A percentile compares a stretch with the other conserved stretches of the same genome.
phyloP scores from a whole-genome alignment of 345 rosid species.

The Theobroma cacao region DNA sequence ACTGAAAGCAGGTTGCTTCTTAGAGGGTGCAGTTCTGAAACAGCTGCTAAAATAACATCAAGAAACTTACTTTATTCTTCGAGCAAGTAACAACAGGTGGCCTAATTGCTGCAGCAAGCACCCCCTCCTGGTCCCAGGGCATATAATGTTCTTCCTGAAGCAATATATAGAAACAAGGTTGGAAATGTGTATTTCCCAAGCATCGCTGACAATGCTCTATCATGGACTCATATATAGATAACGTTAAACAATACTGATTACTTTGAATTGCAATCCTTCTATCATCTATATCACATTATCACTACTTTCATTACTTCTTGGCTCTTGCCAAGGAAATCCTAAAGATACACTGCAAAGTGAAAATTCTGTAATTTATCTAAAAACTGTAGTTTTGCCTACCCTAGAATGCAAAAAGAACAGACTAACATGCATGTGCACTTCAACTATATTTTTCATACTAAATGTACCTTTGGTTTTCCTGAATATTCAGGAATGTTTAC shows the following conservation, averaged over 20 bases:
- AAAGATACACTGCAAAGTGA: background rate
- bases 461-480: conserved; percentile 42
- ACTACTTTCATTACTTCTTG: background rate
- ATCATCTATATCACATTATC: background rate
- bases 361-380: background rate
- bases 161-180: conserved; percentile 3
- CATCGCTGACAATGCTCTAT: background rate
- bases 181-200: background rate
- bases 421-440: background rate
- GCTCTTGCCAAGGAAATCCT: conserved; percentile 4
- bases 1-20: background rate
- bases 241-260: background rate
- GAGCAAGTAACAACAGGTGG: conserved; percentile 38
- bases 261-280: background rate
- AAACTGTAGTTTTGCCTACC: background rate
- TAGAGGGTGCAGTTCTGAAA: background rate
- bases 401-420: background rate
- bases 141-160: conserved; percentile 48
- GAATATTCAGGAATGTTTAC: conserved; percentile 23
- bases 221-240: background rate
- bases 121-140: conserved; percentile 41
- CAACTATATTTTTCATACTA: background rate
- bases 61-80: conserved; percentile 62
- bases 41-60: background rate
- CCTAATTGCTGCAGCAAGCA: conserved; percentile 36